A percentile compares a stretch with the other conserved stretches of the same genome.
Evolutionary conservation across 208 protist genomes (phyloP).

Genomic region (Wallacemonas rigidus): DNA sequence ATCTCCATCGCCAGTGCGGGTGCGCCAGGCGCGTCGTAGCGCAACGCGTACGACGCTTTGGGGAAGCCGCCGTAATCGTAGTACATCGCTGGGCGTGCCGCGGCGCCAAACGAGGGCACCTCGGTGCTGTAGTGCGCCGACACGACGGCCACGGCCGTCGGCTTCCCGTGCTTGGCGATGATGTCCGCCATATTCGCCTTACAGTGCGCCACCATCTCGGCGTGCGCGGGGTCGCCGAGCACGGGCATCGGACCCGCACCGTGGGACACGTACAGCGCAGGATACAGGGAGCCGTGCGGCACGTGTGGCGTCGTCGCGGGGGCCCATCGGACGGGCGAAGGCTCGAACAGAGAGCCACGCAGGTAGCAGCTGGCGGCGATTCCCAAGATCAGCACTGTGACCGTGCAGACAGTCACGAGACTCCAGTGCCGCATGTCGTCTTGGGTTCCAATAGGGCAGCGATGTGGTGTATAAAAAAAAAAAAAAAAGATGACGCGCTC

Average conservation of each 20-base stretch:
- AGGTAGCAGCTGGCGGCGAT: background rate
- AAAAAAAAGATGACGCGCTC: background rate
- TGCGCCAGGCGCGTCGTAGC: slow-evolving; percentile 62
- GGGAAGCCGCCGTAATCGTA: slow-evolving; percentile 94
- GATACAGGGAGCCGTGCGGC: slow-evolving; percentile 30
- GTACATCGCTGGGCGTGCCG: slow-evolving; percentile 35
- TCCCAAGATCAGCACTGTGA: background rate
- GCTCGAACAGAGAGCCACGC: background rate
- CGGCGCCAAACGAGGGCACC: slow-evolving; percentile 35
- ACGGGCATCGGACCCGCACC: slow-evolving; percentile 71
- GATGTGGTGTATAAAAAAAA: background rate
- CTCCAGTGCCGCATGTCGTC: background rate
- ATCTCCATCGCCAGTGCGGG: slow-evolving; percentile 41
- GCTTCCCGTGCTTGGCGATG: slow-evolving; percentile 33
- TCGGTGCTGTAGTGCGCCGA: slow-evolving; percentile 83
- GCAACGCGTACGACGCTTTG: slow-evolving; percentile 58
- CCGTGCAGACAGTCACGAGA: background rate
- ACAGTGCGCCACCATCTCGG: slow-evolving; percentile 27
- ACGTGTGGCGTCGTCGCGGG: no score
- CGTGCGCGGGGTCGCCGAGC: slow-evolving; percentile 45
- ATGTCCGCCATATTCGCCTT: slow-evolving; percentile 37
- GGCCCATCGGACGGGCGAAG: background rate
- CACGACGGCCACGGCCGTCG: slow-evolving; percentile 70
- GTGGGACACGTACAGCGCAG: slow-evolving; percentile 62
- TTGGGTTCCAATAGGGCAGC: no score